These are phyloP conservation scores for Exophiala aquamarina DNA, from an alignment of 2,329 filamentous ascomycete species.

Conservation along the genomic window DNA sequence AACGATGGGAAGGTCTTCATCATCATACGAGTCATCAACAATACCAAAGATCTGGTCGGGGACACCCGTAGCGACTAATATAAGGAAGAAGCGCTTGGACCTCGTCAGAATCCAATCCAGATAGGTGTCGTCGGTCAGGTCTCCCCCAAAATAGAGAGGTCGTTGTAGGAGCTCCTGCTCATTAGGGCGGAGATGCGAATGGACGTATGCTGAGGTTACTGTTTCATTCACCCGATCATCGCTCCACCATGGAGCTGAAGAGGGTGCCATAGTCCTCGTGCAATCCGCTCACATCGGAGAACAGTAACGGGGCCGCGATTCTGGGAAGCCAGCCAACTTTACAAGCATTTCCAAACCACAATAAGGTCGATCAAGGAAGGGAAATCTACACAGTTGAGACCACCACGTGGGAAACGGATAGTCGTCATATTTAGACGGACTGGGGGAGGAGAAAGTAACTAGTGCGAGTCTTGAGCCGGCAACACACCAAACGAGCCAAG, in stretches of 20 bases:
- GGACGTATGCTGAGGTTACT: conserved; percentile 42
- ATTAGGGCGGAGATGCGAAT: conserved; percentile 33
- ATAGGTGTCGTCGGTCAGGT: conserved; percentile 52
- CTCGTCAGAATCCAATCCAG: conserved; percentile 64
- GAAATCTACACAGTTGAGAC: background rate
- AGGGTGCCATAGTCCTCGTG: conserved; percentile 10
- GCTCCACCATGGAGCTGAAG: conserved; percentile 40
- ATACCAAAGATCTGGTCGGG: conserved; percentile 63
- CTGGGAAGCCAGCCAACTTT: background rate
- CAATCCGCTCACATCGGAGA: background rate
- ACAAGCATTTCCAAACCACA: too few relatives aligned
- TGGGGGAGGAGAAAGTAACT: background rate
- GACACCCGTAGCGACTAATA: conserved; percentile 59
- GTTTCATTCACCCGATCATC: conserved; percentile 45
- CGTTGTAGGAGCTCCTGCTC: conserved; percentile 34
- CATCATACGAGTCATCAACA: conserved; percentile 62
- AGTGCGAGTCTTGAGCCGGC: too few relatives aligned
- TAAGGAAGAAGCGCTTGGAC: conserved; percentile 59
- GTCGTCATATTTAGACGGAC: background rate
- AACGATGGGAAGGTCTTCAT: conserved; percentile 60
- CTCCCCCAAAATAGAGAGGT: conserved; percentile 43
- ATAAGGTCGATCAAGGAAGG: background rate
- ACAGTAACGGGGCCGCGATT: background rate
- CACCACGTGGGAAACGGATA: background rate
- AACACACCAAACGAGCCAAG: too few relatives aligned